Evolutionary conservation across 768 basidiomycete genomes (phyloP).

Genomic region (Xerocomellus dryophilus): DNA sequence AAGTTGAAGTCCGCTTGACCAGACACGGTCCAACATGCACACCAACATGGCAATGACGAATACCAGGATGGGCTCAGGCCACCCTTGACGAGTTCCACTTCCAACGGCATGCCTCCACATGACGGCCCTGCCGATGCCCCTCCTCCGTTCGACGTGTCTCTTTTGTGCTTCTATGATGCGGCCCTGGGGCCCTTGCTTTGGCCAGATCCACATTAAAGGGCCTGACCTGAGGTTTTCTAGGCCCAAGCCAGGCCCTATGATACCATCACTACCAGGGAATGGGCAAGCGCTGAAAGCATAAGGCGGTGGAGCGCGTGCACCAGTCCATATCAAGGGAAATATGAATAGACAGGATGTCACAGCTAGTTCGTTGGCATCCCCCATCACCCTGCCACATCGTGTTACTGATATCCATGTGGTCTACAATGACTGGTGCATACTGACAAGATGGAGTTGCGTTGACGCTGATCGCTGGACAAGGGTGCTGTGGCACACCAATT

Average conservation of each 20-base stretch:
- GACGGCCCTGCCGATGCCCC: constrained; percentile 38
- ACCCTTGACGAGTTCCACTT: constrained; percentile 29
- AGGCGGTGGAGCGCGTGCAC: no score
- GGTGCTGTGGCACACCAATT: not conserved
- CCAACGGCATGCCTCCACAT: constrained; percentile 27
- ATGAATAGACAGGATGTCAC: no score
- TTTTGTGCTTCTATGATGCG: constrained; percentile 41
- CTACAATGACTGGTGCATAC: not conserved
- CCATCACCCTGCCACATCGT: not conserved
- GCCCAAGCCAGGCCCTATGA: no score
- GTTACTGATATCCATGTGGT: no score
- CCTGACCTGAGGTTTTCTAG: no score
- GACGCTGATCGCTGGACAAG: not conserved
- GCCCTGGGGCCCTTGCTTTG: no score
- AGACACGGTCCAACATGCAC: not conserved
- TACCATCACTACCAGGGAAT: no score
- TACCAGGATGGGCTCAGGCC: constrained; percentile 24
- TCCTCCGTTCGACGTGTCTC: constrained; percentile 57
- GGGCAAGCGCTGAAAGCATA: no score
- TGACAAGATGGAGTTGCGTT: not conserved
- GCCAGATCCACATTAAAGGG: no score
- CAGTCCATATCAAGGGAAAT: no score
- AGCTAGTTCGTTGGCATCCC: not conserved
- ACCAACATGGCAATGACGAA: constrained; percentile 24
- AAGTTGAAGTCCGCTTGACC: no score